Evolutionary conservation across 495 filamentous ascomycete species (phyloP).

Genomic region (Cercophora scortea): DNA sequence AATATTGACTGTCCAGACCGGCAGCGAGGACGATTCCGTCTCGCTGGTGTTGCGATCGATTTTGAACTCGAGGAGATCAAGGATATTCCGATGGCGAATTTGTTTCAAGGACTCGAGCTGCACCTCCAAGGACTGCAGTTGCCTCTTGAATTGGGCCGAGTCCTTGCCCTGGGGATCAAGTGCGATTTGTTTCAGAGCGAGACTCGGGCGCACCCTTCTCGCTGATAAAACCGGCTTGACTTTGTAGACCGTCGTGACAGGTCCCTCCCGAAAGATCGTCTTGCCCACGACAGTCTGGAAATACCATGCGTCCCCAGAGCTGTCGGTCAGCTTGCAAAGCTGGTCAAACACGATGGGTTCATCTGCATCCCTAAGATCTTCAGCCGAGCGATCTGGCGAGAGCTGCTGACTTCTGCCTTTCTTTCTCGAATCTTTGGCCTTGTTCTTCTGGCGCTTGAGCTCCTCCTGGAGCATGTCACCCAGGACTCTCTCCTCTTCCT

Average conservation of each 20-base stretch:
- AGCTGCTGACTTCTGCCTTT: conserved; percentile 28
- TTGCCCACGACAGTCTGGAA: conserved; percentile 62
- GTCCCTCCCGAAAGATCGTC: conserved; percentile 47
- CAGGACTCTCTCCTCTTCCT: conserved; percentile 69
- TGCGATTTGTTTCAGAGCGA: conserved; percentile 64
- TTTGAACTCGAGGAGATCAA: conserved; percentile 73
- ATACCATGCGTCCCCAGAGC: conserved; percentile 43
- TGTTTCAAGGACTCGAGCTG: conserved; percentile 65
- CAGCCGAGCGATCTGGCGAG: conserved; percentile 19
- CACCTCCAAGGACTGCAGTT: conserved; percentile 56
- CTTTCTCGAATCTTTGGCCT: conserved; percentile 46
- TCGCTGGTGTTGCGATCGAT: conserved; percentile 47
- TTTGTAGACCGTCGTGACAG: conserved; percentile 53
- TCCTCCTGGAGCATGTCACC: conserved; percentile 72
- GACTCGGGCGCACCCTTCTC: conserved; percentile 42
- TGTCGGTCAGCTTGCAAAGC: conserved; percentile 51
- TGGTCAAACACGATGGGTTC: conserved; percentile 60
- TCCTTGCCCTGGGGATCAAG: conserved; percentile 50
- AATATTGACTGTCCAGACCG: conserved; percentile 68
- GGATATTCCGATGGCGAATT: conserved; percentile 67
- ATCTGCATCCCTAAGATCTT: conserved; percentile 19
- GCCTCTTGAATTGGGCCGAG: conserved; percentile 52
- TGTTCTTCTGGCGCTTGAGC: conserved; percentile 53
- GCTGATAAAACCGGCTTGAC: conserved; percentile 56
- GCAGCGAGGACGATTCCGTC: conserved; percentile 23